A percentile compares a stretch with the other conserved stretches of the same genome.
Evolutionary conservation across 208 protist species (phyloP).

Genomic region (Wallacemonas sp.): DNA sequence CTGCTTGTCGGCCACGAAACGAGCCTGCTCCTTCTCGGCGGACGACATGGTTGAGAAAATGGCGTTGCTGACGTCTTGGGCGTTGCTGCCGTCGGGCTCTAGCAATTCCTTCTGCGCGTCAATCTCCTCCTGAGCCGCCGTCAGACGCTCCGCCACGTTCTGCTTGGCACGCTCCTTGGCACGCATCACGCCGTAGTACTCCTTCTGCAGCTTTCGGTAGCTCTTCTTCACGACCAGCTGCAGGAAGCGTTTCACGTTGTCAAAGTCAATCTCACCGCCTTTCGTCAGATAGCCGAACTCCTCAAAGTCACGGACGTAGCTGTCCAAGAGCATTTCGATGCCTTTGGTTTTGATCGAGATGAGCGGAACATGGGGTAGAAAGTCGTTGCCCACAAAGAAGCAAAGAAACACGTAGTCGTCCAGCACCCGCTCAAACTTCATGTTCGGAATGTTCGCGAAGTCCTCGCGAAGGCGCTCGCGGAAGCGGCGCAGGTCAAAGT

Average conservation of each 20-base stretch:
- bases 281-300: conserved; percentile 84
- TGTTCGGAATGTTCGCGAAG: conserved; percentile 77
- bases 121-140: conserved; percentile 33
- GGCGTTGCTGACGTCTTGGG: conserved; percentile 59
- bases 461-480: conserved; percentile 72
- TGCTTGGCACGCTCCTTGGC: conserved; percentile 69
- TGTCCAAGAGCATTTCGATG: conserved; percentile 93
- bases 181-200: conserved; percentile 63
- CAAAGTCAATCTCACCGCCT: conserved; percentile 82
- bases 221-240: conserved; percentile 49
- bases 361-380: conserved; percentile 97
- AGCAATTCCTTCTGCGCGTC: conserved; percentile 22
- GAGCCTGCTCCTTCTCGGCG: conserved; percentile 58
- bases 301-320: conserved; percentile 79
- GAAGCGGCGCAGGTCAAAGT: conserved; percentile 84
- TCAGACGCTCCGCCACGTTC: conserved; percentile 75
- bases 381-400: conserved; percentile 99
- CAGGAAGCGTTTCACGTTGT: conserved; percentile 61
- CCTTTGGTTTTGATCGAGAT: conserved; percentile 97
- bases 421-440: conserved; percentile 96
- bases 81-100: conserved; percentile 37
- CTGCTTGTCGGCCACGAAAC: conserved; percentile 69
- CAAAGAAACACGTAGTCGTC: conserved; percentile 99
- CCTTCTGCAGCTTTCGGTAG: conserved; percentile 51
- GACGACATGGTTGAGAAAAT: conserved; percentile 44